Evolutionary conservation across 306 rosid genomes (phyloP).

Genomic region (Cicer pinnatifidum): DNA sequence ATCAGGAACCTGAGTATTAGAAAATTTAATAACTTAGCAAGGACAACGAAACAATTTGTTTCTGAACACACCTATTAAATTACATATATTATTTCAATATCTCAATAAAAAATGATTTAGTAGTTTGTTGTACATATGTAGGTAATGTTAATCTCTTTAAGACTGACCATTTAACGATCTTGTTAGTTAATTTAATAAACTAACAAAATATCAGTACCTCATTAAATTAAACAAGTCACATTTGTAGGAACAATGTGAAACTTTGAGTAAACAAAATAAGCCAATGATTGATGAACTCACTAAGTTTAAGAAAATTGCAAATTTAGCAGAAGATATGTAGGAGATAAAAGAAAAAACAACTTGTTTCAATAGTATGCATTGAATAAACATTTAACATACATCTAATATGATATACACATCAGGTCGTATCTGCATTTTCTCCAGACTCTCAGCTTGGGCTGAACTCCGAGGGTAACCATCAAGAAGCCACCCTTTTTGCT

Average conservation of each 20-base stretch:
- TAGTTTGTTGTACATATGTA: slow-evolving; percentile 2
- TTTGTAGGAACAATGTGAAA: slow-evolving; percentile 20
- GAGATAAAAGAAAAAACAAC: background rate
- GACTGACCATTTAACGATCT: background rate
- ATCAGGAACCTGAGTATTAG: slow-evolving; percentile 96
- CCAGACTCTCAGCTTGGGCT: slow-evolving; percentile 77
- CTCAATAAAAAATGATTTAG: slow-evolving; percentile 10
- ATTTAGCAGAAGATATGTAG: background rate
- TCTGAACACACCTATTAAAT: slow-evolving; percentile 23
- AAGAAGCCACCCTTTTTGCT: slow-evolving; percentile 92
- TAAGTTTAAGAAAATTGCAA: background rate
- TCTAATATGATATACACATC: slow-evolving; percentile 76
- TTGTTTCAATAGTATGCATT: slow-evolving; percentile 18
- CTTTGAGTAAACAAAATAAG: background rate
- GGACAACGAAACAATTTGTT: slow-evolving; percentile 31
- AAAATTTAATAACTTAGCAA: slow-evolving; percentile 50
- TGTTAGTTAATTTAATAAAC: background rate
- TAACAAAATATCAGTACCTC: background rate
- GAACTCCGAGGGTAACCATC: slow-evolving; percentile 91
- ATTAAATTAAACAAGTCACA: slow-evolving; percentile 26
- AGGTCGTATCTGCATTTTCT: slow-evolving; percentile 73
- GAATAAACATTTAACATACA: slow-evolving; percentile 58
- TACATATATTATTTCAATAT: slow-evolving; percentile 16
- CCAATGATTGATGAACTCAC: background rate
- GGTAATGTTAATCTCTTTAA: slow-evolving; percentile 9